Percentiles rank a stretch among this genome's conserved stretches.
Conservation (phyloP, 805 yeast species). For the Hanseniaspora mollemarum region DNA sequence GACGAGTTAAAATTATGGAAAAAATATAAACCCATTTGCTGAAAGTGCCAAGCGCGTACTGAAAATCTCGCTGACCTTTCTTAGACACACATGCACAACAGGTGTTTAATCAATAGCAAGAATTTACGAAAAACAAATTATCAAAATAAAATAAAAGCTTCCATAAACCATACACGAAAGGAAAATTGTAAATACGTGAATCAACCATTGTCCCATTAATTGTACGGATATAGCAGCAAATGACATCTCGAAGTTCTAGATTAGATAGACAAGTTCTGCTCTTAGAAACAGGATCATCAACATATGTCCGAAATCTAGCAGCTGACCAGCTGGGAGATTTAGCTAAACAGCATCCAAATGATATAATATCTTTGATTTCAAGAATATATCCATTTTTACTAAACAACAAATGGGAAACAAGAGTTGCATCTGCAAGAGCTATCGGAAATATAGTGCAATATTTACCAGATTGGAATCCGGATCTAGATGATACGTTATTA, state of each 20-base stretch:
- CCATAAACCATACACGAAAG: too few relatives aligned
- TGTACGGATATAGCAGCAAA: background rate
- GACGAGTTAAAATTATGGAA: too few relatives aligned
- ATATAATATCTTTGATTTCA: constrained; percentile 65
- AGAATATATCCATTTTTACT: constrained; percentile 82
- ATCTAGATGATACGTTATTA: constrained; percentile 32
- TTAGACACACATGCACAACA: too few relatives aligned
- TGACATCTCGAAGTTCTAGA: constrained; percentile 34
- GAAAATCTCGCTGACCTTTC: too few relatives aligned
- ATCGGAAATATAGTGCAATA: constrained; percentile 83
- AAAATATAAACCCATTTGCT: too few relatives aligned
- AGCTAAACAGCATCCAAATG: constrained; percentile 91
- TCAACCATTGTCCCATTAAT: background rate
- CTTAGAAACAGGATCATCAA: constrained; percentile 89
- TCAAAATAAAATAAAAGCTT: too few relatives aligned
- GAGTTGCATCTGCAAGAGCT: constrained; percentile 89
- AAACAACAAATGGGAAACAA: constrained; percentile 86
- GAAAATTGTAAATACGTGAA: background rate
- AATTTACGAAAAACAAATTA: too few relatives aligned
- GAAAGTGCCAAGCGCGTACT: too few relatives aligned
- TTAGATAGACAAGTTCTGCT: constrained; percentile 37
- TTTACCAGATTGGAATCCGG: constrained; percentile 78
- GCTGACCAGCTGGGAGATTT: constrained; percentile 93
- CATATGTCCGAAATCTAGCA: constrained; percentile 86
- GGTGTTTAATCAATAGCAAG: too few relatives aligned